Evolutionary conservation across 805 yeast genomes (phyloP).

Genomic region (Kodamaea jinghongensis): DNA sequence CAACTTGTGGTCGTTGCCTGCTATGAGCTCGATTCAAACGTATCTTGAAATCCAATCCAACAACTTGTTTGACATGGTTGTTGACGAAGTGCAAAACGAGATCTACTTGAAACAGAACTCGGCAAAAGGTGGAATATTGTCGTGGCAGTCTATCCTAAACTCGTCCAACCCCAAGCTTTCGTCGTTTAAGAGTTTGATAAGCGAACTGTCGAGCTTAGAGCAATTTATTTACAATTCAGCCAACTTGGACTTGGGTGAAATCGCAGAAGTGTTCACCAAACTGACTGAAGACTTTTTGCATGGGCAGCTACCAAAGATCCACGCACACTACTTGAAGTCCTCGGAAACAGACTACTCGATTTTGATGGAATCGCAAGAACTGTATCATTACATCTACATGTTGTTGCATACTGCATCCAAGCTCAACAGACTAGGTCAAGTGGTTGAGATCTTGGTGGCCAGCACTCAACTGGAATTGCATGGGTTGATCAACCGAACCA

Average conservation of each 20-base stretch:
- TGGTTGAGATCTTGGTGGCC: constrained; percentile 51
- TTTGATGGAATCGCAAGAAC: constrained; percentile 35
- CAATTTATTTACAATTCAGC: constrained; percentile 55
- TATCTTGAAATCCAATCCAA: constrained; percentile 57
- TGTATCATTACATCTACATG: constrained; percentile 52
- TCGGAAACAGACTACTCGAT: constrained; percentile 28
- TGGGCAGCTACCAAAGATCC: constrained; percentile 28
- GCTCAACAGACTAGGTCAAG: constrained; percentile 58
- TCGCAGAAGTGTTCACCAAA: constrained; percentile 38
- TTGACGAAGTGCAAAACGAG: constrained; percentile 74
- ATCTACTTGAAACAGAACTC: constrained; percentile 50
- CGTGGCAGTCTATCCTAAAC: constrained; percentile 23
- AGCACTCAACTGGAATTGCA: constrained; percentile 62
- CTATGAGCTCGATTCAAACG: constrained; percentile 48
- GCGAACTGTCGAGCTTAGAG: constrained; percentile 44
- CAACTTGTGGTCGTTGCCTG: constrained; percentile 56
- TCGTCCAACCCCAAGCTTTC: constrained; percentile 36
- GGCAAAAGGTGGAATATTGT: not conserved
- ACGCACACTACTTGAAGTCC: constrained; percentile 19
- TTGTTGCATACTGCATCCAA: constrained; percentile 57
- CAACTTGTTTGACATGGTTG: constrained; percentile 62
- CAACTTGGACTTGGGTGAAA: constrained; percentile 53
- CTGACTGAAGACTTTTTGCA: constrained; percentile 28
- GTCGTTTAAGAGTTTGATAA: constrained; percentile 32
- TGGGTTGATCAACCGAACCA: constrained; percentile 56